Conservation (phyloP, 2,329 filamentous ascomycete genomes). For the Aspergillus quadrilineatus region DNA sequence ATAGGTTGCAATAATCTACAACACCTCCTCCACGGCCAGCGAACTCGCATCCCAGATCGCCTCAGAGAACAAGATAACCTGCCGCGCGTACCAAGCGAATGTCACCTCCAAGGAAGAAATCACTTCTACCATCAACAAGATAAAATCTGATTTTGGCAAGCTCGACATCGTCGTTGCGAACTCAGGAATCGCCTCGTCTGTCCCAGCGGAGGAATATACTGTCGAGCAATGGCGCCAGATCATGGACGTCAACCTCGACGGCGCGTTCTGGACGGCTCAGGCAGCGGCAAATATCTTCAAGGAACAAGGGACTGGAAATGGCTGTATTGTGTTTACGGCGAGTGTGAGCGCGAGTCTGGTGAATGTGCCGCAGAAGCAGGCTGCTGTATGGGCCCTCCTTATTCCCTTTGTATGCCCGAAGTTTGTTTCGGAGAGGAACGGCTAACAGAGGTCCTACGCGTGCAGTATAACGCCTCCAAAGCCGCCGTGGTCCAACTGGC, state of each 20-base stretch:
- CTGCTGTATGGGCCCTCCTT: constrained; percentile 24
- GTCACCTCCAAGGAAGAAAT: constrained; percentile 34
- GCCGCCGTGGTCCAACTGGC: constrained; percentile 39
- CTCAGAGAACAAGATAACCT: constrained; percentile 26
- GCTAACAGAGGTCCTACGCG: neutral
- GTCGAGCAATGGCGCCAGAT: constrained; percentile 43
- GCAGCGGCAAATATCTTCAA: constrained; percentile 41
- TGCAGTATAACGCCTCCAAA: constrained; percentile 40
- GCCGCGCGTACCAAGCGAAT: constrained; percentile 37
- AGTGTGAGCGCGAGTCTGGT: constrained; percentile 40
- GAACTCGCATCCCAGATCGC: constrained; percentile 28
- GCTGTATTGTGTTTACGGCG: constrained; percentile 42
- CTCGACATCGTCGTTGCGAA: constrained; percentile 49
- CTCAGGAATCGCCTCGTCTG: constrained; percentile 35
- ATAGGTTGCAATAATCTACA: constrained; percentile 36
- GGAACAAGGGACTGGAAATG: constrained; percentile 27
- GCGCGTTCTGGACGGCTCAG: constrained; percentile 41
- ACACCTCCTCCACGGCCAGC: constrained; percentile 26
- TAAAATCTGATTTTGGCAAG: constrained; percentile 19
- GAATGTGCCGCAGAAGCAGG: constrained; percentile 42
- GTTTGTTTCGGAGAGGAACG: too few relatives aligned
- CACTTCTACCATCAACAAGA: constrained; percentile 31
- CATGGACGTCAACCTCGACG: constrained; percentile 41
- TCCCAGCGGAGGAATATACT: constrained; percentile 41
- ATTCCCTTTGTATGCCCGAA: neutral